Base-by-base conservation (phyloP, 495 filamentous ascomycete genomes). In the Apiosordaria backusii region DNA sequence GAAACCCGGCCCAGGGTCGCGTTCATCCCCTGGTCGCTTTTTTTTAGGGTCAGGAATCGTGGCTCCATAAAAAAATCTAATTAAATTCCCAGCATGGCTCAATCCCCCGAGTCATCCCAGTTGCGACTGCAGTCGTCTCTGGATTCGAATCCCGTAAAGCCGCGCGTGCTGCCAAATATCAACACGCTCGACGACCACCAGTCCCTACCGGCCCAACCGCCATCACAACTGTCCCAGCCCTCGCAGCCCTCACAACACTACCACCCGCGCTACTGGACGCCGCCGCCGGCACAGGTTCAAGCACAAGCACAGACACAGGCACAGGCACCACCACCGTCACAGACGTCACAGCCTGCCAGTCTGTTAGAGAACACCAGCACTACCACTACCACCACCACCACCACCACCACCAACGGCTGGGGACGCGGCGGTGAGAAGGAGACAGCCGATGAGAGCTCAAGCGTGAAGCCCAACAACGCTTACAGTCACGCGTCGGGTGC, bases 31-130 rank as follows among this genome's bases (percentile, higher is more conserved):
- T 71, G 67, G 72, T 72, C 71, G 61, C 52, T 71, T 69, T 75
- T 71, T 75, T 73, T 71, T 65, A 54, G 67, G 65, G 72, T 66
- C 67, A 73, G 74, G 72, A 76, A 76, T 76, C 73, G 71, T 73
- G 76, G 73, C 74, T 76, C 76, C 74, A 76, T 76, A 74, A 76
- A 76, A 76, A 75, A 73, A 70, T 74, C 74, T 75, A 78, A 78
- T 78, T 76, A 78, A 78, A 78, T 75, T 73, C 73, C 74, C 76
- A 78, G 67, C 71, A 78, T 78, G 76, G 76, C 76, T 74, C 76
- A 78, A 76, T 70, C 71, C 72, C 67, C 73, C 70, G 73, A 71
- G 61, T 62, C 70, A 67, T 70, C 60, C 70, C 71, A 62, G 68
- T 73, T 70, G 67, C 74, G 73, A 69, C 71, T 67, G 62, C 69